Conservation (phyloP, 2,329 filamentous ascomycete species). For the Talaromyces marneffei region DNA sequence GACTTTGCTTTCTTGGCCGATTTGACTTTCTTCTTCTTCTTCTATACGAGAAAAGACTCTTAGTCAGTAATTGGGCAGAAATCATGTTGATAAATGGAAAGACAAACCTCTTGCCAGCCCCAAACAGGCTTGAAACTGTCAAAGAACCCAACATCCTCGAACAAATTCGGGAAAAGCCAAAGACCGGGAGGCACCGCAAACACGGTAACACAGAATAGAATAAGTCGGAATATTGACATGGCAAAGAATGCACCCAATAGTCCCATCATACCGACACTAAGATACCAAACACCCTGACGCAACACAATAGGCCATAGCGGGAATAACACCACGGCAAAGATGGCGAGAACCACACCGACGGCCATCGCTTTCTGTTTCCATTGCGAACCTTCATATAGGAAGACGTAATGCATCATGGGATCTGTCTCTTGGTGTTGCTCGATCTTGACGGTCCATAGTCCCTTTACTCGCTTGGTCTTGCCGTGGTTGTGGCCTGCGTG, state of each 20-base stretch:
- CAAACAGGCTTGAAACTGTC: slow-evolving; percentile 94
- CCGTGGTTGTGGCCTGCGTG: slow-evolving; percentile 68
- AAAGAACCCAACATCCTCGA: slow-evolving; percentile 97
- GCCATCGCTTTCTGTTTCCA: slow-evolving; percentile 92
- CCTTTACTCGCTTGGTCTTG: slow-evolving; percentile 77
- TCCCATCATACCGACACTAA: slow-evolving; percentile 88
- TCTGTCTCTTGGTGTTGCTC: slow-evolving; percentile 83
- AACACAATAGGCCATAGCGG: slow-evolving; percentile 91
- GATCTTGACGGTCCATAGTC: slow-evolving; percentile 90
- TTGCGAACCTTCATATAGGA: slow-evolving; percentile 92
- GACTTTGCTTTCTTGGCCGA: slow-evolving; percentile 18
- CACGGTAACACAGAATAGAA: slow-evolving; percentile 89
- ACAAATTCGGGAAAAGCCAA: slow-evolving; percentile 98
- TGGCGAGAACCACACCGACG: slow-evolving; percentile 69
- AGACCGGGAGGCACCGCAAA: slow-evolving; percentile 78
- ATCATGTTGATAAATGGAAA: not conserved
- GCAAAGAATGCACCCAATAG: slow-evolving; percentile 89
- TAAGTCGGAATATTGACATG: slow-evolving; percentile 95
- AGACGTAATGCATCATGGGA: slow-evolving; percentile 76
- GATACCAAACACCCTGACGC: slow-evolving; percentile 91
- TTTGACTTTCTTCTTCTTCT: slow-evolving; percentile 37
- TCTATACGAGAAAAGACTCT: slow-evolving; percentile 19
- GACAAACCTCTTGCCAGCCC: slow-evolving; percentile 92
- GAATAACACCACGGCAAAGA: slow-evolving; percentile 89
- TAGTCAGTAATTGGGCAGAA: not conserved